phyloP scores from a whole-genome alignment of 441 rosid species.

The Sinapis alba region DNA sequence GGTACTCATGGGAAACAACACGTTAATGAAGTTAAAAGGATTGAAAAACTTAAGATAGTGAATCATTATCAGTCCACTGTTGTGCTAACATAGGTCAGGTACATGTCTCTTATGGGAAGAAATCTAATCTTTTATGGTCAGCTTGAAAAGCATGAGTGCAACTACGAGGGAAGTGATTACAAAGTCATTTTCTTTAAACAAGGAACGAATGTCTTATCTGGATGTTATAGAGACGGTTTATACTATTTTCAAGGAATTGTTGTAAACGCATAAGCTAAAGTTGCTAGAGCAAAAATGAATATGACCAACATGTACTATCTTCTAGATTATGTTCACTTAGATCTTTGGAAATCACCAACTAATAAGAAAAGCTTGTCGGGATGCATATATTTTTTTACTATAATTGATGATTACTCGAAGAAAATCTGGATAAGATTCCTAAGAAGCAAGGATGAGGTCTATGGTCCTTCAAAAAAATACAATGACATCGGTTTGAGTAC shows the following conservation, averaged over 20 bases:
- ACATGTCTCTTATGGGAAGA: no score
- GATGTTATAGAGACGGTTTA: neutral
- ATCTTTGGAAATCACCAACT: neutral
- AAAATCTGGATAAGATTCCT: no score
- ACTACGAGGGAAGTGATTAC: neutral
- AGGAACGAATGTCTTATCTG: neutral
- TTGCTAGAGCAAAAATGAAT: neutral
- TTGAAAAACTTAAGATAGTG: no score
- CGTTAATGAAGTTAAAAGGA: no score
- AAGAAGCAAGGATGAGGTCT: no score
- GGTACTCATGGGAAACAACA: no score
- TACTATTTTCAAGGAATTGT: neutral
- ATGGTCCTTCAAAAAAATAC: constrained; percentile 93
- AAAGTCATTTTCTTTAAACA: neutral
- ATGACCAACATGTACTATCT: neutral
- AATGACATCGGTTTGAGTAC: constrained; percentile 36
- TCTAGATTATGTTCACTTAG: neutral
- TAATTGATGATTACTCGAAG: neutral
- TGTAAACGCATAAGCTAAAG: neutral
- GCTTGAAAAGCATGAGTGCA: neutral
- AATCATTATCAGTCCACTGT: no score
- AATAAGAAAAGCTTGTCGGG: neutral
- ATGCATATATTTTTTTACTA: neutral
- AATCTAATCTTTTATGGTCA: neutral
- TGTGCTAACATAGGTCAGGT: no score